Percentiles rank a stretch among this genome's conserved stretches.
Conservation (phyloP, 208 protist species). For the Zelonia costaricensis region DNA sequence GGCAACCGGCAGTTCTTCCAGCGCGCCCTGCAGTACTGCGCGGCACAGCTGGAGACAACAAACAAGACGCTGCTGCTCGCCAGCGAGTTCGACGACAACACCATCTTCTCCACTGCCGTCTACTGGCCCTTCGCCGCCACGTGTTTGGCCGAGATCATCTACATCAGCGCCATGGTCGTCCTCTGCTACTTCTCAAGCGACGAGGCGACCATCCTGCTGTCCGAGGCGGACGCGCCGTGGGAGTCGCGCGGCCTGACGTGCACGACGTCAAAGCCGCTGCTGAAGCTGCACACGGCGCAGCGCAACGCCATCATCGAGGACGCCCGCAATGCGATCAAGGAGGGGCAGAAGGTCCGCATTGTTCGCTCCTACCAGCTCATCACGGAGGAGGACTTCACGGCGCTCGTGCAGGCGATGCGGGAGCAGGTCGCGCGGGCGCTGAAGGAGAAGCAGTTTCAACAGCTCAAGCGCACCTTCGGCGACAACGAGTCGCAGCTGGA, state of each 20-base stretch:
- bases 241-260: conserved; percentile 62
- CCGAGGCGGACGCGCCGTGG: conserved; percentile 81
- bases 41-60: conserved; percentile 12
- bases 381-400: conserved; percentile 79
- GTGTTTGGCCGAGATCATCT: conserved; percentile 53
- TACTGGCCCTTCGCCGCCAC: conserved; percentile 74
- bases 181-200: conserved; percentile 55
- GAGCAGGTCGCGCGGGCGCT: conserved; percentile 49
- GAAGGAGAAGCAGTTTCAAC: conserved; percentile 81
- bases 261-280: conserved; percentile 64
- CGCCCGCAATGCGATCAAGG: conserved; percentile 59
- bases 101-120: conserved; percentile 67
- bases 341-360: conserved; percentile 79
- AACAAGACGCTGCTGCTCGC: conserved; percentile 37
- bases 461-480: conserved; percentile 71
- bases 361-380: conserved; percentile 86
- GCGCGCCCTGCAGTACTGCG: conserved; percentile 53
- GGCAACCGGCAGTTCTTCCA: conserved; percentile 54
- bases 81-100: conserved; percentile 64
- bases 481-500: conserved; percentile 67
- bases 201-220: conserved; percentile 58
- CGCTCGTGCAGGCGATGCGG: conserved; percentile 76
- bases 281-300: conserved; percentile 82
- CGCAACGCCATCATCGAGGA: conserved; percentile 83
- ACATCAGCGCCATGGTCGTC: conserved; percentile 36